Conservation (phyloP, 345 rosid species). For the Brassica nigra region DNA sequence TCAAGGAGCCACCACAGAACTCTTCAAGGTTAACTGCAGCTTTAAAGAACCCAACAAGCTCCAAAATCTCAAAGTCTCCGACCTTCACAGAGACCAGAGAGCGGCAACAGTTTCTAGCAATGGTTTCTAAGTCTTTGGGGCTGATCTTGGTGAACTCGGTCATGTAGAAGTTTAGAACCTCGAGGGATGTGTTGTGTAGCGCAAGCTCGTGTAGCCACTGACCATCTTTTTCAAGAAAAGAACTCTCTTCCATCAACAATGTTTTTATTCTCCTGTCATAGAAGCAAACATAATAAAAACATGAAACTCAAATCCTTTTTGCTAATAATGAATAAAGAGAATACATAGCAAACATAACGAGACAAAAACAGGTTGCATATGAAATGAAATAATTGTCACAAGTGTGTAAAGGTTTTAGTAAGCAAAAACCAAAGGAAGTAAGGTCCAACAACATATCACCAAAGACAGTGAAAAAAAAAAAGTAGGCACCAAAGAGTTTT, state of each 20-base stretch:
- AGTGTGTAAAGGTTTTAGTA: neutral
- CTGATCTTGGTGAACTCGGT: conserved; percentile 59
- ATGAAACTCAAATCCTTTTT: neutral
- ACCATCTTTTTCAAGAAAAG: conserved; percentile 69
- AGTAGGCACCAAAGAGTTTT: neutral
- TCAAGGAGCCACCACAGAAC: conserved; percentile 85
- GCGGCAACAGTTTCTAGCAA: conserved; percentile 70
- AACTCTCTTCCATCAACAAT: conserved; percentile 84
- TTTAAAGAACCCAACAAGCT: conserved; percentile 69
- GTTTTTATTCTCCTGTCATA: conserved; percentile 68
- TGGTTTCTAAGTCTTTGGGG: conserved; percentile 68
- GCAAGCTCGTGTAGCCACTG: conserved; percentile 94
- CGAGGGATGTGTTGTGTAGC: conserved; percentile 63
- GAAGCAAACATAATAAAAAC: conserved; percentile 1
- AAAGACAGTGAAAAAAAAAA: neutral
- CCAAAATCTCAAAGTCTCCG: conserved; percentile 74
- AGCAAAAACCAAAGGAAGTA: neutral
- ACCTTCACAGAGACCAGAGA: conserved; percentile 71
- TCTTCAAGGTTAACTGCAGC: conserved; percentile 79
- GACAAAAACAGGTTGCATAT: neutral
- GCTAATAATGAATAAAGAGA: neutral
- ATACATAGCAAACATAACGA: neutral
- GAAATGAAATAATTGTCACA: neutral
- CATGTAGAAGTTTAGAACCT: conserved; percentile 84
- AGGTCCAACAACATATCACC: neutral